A percentile compares a stretch with the other conserved stretches of the same genome.
phyloP scores from a whole-genome alignment of 495 filamentous ascomycete genomes.

The Oidiodendron maius region DNA sequence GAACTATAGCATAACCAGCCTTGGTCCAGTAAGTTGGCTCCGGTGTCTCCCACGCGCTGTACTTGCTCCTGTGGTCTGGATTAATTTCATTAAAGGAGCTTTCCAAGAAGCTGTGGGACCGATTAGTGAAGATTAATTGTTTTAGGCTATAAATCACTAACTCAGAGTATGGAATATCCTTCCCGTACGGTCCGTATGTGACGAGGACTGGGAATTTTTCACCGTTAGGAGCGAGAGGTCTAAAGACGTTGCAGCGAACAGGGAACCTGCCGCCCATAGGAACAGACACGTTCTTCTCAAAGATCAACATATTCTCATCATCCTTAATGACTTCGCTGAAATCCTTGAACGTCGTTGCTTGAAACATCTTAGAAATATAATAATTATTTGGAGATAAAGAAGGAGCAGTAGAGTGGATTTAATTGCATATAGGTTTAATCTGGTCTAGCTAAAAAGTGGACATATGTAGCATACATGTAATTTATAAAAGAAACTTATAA shows the following conservation, averaged over 20 bases:
- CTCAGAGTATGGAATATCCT: constrained; percentile 55
- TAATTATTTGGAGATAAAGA: too few relatives aligned
- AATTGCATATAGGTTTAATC: too few relatives aligned
- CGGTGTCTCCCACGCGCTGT: constrained; percentile 35
- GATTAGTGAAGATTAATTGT: too few relatives aligned
- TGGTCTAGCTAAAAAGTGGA: too few relatives aligned
- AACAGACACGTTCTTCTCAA: constrained; percentile 22
- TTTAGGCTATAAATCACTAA: too few relatives aligned
- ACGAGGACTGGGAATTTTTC: constrained; percentile 41
- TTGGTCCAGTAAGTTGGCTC: constrained; percentile 36
- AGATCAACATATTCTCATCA: constrained; percentile 11
- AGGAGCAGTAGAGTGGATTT: too few relatives aligned
- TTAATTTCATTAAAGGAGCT: constrained; percentile 39
- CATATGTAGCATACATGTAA: too few relatives aligned
- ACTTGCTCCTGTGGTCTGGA: constrained; percentile 30
- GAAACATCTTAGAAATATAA: too few relatives aligned
- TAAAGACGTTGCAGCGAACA: constrained; percentile 17
- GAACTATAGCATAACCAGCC: constrained; percentile 38
- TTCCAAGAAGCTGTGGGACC: constrained; percentile 33
- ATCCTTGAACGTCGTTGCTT: too few relatives aligned
- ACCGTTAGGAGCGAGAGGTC: too few relatives aligned
- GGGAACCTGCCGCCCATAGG: constrained; percentile 5
- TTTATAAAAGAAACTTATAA: too few relatives aligned
- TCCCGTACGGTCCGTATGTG: constrained; percentile 61
- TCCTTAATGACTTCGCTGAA: constrained; percentile 8